These are phyloP conservation scores for Cordyceps tenuipes DNA, from an alignment of 2,329 filamentous ascomycete genomes.

Conservation along the genomic window DNA sequence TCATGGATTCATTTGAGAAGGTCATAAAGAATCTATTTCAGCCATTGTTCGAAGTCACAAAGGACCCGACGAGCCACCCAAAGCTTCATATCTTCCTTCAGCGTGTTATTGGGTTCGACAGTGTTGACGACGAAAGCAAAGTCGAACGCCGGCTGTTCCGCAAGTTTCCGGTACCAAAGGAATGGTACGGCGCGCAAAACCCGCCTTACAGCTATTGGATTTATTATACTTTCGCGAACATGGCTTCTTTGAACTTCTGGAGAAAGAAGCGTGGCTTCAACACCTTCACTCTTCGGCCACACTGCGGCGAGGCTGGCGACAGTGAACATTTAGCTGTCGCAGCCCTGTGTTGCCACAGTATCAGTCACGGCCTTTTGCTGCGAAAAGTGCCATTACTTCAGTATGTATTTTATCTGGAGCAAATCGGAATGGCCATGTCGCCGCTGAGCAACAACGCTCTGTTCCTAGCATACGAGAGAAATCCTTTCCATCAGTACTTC, in stretches of 20 bases:
- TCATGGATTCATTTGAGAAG: constrained; percentile 86
- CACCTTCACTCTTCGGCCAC: constrained; percentile 84
- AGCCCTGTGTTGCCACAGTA: constrained; percentile 88
- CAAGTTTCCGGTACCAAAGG: constrained; percentile 85
- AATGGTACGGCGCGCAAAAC: constrained; percentile 89
- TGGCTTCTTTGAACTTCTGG: constrained; percentile 86
- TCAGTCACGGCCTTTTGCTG: constrained; percentile 86
- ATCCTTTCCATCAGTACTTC: constrained; percentile 94
- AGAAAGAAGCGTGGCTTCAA: constrained; percentile 89
- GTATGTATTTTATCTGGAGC: constrained; percentile 96
- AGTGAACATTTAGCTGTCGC: constrained; percentile 92
- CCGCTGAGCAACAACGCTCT: constrained; percentile 95
- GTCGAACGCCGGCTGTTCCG: constrained; percentile 86
- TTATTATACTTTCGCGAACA: constrained; percentile 93
- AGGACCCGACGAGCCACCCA: constrained; percentile 74
- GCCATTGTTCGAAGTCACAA: constrained; percentile 89
- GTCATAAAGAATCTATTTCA: constrained; percentile 87
- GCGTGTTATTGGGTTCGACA: constrained; percentile 92
- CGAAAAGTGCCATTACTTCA: constrained; percentile 92
- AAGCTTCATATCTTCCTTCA: constrained; percentile 94
- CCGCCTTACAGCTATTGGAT: constrained; percentile 99
- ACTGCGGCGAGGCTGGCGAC: constrained; percentile 94
- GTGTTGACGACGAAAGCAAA: constrained; percentile 97
- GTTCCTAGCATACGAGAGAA: constrained; percentile 93
- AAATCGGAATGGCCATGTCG: constrained; percentile 99